Base-by-base conservation (phyloP, 345 rosid genomes). In the Nasturtium officinale region DNA sequence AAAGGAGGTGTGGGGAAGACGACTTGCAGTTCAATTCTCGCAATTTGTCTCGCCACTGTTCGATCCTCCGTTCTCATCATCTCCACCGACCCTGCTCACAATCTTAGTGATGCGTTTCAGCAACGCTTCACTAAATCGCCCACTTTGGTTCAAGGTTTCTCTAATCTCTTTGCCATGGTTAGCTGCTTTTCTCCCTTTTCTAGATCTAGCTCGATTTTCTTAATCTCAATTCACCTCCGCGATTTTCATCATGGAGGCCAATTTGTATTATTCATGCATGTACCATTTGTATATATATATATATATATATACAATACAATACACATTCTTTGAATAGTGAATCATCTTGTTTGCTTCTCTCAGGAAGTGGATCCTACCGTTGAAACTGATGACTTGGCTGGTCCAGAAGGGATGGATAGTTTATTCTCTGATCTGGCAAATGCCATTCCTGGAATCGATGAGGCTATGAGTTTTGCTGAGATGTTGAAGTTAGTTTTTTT, bases 1-100 rank as follows among this genome's bases (percentile, higher is more conserved):
- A 95, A 95, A 77, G 99, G 99, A 53, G 99, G 99, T 30, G 98
- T 95, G 0, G 98, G 99, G 43, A 95, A 95, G 83, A 96, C 99
- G 53, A 92, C 97, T 9, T 90, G 99, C 83, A 96, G 99, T 80
- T 96, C 98, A 3, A 86, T 92, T 38, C 80, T 96, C 21, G 80
- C 99, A 38, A 87, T 90, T 76, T 87, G 91, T 47, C 78, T 96
- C 58, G 87, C 98, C 35, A 63, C 69, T 68, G 92, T 92, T 67
- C 88, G 99, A 79, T 72, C 97, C 72, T 92, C 99, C 32, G 99
- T 96, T 33, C 80, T 96, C 79, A 92, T 96, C 83, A 96, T 96
- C 65, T 96, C 99, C 80, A 96, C 99, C 46, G 99, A 96, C 67
- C 99, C 99, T 2, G 99, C 99, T 79, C 99, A 96, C 84, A 96